Percentiles rank a stretch among this genome's conserved stretches.
Evolutionary conservation across 257 asterid genomes (phyloP).

Genomic region (Nicotiana undulata): DNA sequence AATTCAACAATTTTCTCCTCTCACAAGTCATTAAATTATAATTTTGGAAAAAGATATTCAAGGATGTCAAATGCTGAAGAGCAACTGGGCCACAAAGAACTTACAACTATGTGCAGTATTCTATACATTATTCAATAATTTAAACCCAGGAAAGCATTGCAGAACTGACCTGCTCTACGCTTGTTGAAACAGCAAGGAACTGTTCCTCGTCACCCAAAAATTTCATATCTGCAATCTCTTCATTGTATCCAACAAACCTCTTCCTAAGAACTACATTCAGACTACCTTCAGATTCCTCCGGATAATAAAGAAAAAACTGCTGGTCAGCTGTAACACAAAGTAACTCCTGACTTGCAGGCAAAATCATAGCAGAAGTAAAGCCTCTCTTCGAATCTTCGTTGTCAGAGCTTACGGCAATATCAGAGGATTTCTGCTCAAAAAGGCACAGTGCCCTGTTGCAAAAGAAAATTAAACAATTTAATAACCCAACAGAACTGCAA

Average conservation of each 20-base stretch:
- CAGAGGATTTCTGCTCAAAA: conserved; percentile 84
- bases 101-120: not conserved
- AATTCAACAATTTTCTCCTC: not conserved
- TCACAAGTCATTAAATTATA: not conserved
- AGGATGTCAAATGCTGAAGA: not conserved
- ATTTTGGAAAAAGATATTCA: not conserved
- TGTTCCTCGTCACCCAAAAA: conserved; percentile 90
- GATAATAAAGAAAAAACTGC: conserved; percentile 79
- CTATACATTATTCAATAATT: not conserved
- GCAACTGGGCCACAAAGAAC: not conserved
- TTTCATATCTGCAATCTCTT: conserved; percentile 92
- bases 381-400: conserved; percentile 74
- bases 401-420: conserved; percentile 56
- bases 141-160: not conserved
- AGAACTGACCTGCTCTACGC: conserved; percentile 76
- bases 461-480: conserved; percentile 1
- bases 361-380: conserved; percentile 72
- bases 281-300: conserved; percentile 40
- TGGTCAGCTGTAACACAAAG: conserved; percentile 92
- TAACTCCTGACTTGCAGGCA: conserved; percentile 70
- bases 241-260: conserved; percentile 90
- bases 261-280: conserved; percentile 49
- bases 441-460: conserved; percentile 64
- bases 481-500: not conserved
- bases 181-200: conserved; percentile 88